Evolutionary conservation across 495 filamentous ascomycete species (phyloP), one percentile per base, ranked within the genome.

Genomic region (Xylaria nigripes): DNA sequence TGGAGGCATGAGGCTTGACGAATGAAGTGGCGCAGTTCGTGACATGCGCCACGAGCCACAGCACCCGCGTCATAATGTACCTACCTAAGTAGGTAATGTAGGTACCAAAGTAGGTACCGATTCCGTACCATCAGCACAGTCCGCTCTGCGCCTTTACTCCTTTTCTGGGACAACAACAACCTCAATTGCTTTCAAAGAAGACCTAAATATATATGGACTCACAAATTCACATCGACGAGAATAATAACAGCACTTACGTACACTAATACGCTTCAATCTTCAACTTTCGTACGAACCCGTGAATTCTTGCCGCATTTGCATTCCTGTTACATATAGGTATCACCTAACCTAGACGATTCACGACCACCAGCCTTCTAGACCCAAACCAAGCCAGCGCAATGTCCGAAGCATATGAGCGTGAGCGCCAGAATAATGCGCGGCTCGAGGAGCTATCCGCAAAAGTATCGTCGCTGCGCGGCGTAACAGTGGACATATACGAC

Each of bases 401-500:
- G 92, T 90, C 90, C 29, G 91, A 95, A 70, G 83, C 90, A 59
- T 98, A 94, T 75, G 90, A 95, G 75, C 88, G 92, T 66, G 92
- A 98, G 69, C 77, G 80, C 70, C 93, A 98, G 73, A 98, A 98
- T 74, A 95, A 96, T 72, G 84, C 88, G 62, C 90, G 93, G 66
- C 86, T 98, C 47, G 85, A 90, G 61, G 90, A 94, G 62, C 85
- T 98, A 21, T 84, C 87, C 15, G 77, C 79, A 23, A 98, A 98
- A 70, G 89, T 96, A 27, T 87, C 87, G 42, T 89, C 90, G 30
- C 80, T 98, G 48, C 90, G 91, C 63, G 85, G 85, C 59, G 90
- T 98, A n/a, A 98, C 93, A n/a, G 83, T 96, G 42, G 89, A 97
- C 72, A 98, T 98, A 67, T 95, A 96, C 73, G 90, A 96, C 72